Conservation (phyloP, 2,329 filamentous ascomycete species). For the Lecanosticta acicola region DNA sequence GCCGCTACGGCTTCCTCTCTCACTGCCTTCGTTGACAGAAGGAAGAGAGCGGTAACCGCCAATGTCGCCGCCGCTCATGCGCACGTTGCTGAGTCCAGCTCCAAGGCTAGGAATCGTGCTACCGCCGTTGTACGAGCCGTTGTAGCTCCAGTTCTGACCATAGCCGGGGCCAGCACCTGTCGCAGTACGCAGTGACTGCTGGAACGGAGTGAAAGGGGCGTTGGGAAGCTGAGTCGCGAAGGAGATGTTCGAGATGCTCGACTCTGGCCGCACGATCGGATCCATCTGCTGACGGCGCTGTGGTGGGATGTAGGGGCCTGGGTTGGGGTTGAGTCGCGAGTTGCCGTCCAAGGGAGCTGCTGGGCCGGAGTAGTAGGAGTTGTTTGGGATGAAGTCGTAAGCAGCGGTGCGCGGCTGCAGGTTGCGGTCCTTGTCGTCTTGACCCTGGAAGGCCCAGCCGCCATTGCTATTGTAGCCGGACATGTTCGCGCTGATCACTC, state of each 20-base stretch:
- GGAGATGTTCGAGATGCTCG: conserved; percentile 9
- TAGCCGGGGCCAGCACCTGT: not conserved
- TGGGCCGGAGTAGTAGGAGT: not conserved
- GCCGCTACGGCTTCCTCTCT: too few species aligned
- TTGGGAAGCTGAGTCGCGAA: conserved; percentile 8
- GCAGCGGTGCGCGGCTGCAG: not conserved
- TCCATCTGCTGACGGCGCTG: conserved; percentile 2
- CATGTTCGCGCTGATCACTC: too few species aligned
- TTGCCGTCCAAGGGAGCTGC: not conserved
- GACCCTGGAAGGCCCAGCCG: not conserved
- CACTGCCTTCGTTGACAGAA: not conserved
- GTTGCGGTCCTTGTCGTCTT: not conserved
- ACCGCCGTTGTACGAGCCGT: too few species aligned
- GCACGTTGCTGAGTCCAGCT: conserved; percentile 1
- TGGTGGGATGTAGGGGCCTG: conserved; percentile 1
- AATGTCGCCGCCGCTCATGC: not conserved
- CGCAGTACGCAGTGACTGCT: not conserved
- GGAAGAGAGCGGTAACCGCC: too few species aligned
- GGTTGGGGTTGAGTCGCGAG: conserved; percentile 2
- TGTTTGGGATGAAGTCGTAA: not conserved
- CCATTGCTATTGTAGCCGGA: not conserved
- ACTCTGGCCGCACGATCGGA: conserved; percentile 12
- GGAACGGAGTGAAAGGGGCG: not conserved
- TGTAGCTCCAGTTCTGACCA: too few species aligned
- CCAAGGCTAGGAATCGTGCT: too few species aligned